phyloP scores from a whole-genome alignment of 257 asterid genomes.

The Penstemon davidsonii region DNA sequence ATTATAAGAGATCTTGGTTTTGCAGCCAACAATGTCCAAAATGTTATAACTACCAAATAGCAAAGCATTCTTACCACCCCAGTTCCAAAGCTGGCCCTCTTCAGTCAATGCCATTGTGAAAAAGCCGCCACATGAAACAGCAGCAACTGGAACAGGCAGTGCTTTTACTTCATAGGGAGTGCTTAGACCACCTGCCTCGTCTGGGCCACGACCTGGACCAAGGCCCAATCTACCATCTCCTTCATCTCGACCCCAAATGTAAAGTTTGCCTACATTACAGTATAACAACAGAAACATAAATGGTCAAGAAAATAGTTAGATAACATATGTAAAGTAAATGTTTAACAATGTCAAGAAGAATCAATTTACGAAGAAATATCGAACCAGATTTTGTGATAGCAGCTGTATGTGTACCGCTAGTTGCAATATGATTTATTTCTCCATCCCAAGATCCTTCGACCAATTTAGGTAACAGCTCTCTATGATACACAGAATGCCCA shows the following conservation, averaged over 20 bases:
- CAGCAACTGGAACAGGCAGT: constrained; percentile 68
- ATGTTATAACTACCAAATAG: background rate
- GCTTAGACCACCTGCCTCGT: constrained; percentile 87
- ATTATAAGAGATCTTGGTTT: too few species aligned
- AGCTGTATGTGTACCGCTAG: constrained; percentile 94
- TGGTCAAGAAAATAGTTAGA: constrained; percentile 26
- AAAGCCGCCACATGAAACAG: constrained; percentile 96
- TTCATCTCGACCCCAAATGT: constrained; percentile 97
- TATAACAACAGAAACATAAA: constrained; percentile 21
- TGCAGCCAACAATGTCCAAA: too few species aligned
- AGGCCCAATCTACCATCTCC: constrained; percentile 99
- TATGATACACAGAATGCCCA: constrained; percentile 83
- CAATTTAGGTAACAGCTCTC: constrained; percentile 82
- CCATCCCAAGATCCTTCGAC: constrained; percentile 80
- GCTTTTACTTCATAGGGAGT: constrained; percentile 77
- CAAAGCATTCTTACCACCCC: constrained; percentile 76
- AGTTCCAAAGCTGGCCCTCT: constrained; percentile 91
- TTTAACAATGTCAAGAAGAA: background rate
- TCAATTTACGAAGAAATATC: constrained; percentile 15
- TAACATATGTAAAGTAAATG: constrained; percentile 10
- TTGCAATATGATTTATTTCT: constrained; percentile 70
- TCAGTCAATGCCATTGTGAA: constrained; percentile 90
- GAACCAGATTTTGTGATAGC: constrained; percentile 78
- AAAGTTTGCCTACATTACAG: constrained; percentile 64
- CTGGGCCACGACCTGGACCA: constrained; percentile 94